Conservation (phyloP, 441 rosid species). For the Biscutella laevigata region DNA sequence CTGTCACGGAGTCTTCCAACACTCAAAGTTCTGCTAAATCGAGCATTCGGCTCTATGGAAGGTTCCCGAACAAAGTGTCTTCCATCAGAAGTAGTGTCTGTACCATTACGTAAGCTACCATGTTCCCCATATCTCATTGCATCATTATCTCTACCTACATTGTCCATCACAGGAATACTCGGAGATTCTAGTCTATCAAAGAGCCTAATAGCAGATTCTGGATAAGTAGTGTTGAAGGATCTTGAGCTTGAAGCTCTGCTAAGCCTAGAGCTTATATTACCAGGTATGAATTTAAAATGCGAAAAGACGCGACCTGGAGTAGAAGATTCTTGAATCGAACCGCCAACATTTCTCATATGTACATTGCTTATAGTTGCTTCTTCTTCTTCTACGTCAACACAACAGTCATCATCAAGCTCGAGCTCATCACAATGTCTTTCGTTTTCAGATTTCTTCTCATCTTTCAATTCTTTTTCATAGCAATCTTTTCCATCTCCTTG, state of each 20-base stretch:
- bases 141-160: constrained; percentile 30
- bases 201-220: constrained; percentile 30
- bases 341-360: constrained; percentile 25
- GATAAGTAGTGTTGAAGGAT: constrained; percentile 60
- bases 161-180: constrained; percentile 23
- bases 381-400: constrained; percentile 15
- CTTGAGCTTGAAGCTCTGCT: constrained; percentile 70
- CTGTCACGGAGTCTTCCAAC: constrained; percentile 97
- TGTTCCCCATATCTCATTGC: constrained; percentile 29
- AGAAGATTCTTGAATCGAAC: constrained; percentile 44
- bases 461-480: constrained; percentile 35
- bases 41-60: constrained; percentile 58
- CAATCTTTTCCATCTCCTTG: constrained; percentile 37
- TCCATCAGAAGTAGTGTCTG: constrained; percentile 49
- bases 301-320: constrained; percentile 56
- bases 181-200: constrained; percentile 32
- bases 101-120: constrained; percentile 32
- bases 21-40: constrained; percentile 85
- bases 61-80: constrained; percentile 55
- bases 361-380: constrained; percentile 25
- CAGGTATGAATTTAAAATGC: constrained; percentile 73
- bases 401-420: constrained; percentile 43
- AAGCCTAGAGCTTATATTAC: constrained; percentile 65
- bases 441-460: constrained; percentile 25
- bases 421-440: constrained; percentile 25